phyloP scores from a whole-genome alignment of 192 early-diverging fungal genomes.

The Obelidium mucronatum region DNA sequence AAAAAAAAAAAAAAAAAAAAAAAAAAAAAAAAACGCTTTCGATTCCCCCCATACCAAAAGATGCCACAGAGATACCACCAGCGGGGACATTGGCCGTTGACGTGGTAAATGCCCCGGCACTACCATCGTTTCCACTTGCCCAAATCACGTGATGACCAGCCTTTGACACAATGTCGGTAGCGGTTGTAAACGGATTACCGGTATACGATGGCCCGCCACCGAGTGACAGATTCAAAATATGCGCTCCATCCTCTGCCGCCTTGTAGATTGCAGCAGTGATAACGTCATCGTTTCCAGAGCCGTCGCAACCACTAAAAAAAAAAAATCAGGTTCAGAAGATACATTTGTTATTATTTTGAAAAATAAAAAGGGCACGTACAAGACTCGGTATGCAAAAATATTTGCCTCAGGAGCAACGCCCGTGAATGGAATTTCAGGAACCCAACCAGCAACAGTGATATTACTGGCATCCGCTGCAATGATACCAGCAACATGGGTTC shows the following conservation, averaged over 20 bases:
- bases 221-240: slow-evolving; percentile 87
- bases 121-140: slow-evolving; percentile 81
- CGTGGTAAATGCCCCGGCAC: slow-evolving; percentile 53
- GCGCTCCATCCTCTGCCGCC: slow-evolving; percentile 73
- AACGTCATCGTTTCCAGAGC: slow-evolving; percentile 67
- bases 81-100: background rate
- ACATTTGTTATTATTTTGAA: too few relatives aligned
- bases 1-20: too few relatives aligned
- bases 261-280: slow-evolving; percentile 79
- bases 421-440: slow-evolving; percentile 22
- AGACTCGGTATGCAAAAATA: slow-evolving; percentile 79
- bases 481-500: slow-evolving; percentile 60
- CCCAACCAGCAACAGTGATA: slow-evolving; percentile 8
- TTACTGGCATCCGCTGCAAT: slow-evolving; percentile 46
- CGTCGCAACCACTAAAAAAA: slow-evolving; percentile 64
- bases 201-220: slow-evolving; percentile 69
- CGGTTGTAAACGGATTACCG: slow-evolving; percentile 66
- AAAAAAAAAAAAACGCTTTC: too few relatives aligned
- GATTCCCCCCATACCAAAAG: too few relatives aligned
- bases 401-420: slow-evolving; percentile 87
- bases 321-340: background rate
- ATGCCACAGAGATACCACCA: background rate
- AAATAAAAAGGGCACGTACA: background rate
- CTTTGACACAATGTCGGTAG: slow-evolving; percentile 56
- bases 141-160: slow-evolving; percentile 59